Conservation (phyloP, 2,329 filamentous ascomycete species). For the Hymenoscyphus fructigenus region DNA sequence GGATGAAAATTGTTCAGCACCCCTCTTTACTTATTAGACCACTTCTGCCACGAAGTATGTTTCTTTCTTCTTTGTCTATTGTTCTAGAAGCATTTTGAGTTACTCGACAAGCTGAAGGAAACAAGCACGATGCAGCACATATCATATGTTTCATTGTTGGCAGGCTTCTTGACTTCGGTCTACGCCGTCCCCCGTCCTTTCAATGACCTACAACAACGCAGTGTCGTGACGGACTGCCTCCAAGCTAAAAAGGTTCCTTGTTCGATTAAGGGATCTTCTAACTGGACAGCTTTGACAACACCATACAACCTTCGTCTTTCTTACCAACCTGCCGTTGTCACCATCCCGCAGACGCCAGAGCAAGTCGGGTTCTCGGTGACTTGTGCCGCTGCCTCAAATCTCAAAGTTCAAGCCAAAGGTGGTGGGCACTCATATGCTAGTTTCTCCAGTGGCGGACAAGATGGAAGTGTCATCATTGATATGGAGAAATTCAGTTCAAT, state of each 20-base stretch:
- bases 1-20: not conserved
- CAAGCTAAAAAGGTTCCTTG: constrained; percentile 17
- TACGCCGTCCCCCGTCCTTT: not conserved
- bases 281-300: constrained; percentile 19
- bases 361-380: constrained; percentile 45
- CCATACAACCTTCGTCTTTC: constrained; percentile 30
- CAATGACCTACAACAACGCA: not conserved
- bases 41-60: not conserved
- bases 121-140: not conserved
- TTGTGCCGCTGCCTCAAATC: constrained; percentile 43
- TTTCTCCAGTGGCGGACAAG: constrained; percentile 45
- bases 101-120: not conserved
- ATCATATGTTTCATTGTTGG: not conserved
- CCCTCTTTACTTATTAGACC: not conserved
- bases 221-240: constrained; percentile 20
- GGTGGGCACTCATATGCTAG: constrained; percentile 58
- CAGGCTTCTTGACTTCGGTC: not conserved
- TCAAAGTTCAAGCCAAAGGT: constrained; percentile 51
- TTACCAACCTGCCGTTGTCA: constrained; percentile 25
- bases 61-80: not conserved
- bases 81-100: not conserved
- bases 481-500: constrained; percentile 53
- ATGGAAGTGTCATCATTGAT: constrained; percentile 55
- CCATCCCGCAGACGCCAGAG: constrained; percentile 33
- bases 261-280: constrained; percentile 15